phyloP scores from a whole-genome alignment of 106 monocot genomes.

The Iris macrosiphon region DNA sequence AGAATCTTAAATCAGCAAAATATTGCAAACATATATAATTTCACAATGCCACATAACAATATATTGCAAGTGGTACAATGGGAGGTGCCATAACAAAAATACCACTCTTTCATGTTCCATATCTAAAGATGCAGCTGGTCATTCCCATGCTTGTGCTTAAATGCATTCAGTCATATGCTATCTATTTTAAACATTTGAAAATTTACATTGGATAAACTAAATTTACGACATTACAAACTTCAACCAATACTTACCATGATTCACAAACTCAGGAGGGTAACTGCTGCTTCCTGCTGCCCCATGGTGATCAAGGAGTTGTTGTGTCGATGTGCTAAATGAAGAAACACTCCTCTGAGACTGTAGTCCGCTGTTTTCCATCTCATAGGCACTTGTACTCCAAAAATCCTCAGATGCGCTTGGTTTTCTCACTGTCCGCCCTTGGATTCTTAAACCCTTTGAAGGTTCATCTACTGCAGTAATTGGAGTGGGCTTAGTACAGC shows the following conservation, averaged over 20 bases:
- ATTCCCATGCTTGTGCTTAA: no score
- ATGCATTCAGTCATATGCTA: no score
- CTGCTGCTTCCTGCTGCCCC: slow-evolving; percentile 37
- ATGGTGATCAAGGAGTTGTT: slow-evolving; percentile 34
- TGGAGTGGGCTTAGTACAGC: slow-evolving; percentile 66
- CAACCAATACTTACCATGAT: slow-evolving; percentile 89
- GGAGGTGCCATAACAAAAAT: no score
- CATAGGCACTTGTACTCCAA: slow-evolving; percentile 82
- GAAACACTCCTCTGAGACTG: slow-evolving; percentile 81
- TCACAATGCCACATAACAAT: no score
- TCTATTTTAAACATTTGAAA: no score
- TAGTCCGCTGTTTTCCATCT: slow-evolving; percentile 78
- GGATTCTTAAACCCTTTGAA: slow-evolving; percentile 72
- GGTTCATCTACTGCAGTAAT: slow-evolving; percentile 81
- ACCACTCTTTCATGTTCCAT: no score
- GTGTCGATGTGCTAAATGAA: slow-evolving; percentile 61
- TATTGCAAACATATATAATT: no score
- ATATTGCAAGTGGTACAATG: no score
- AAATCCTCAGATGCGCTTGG: slow-evolving; percentile 61
- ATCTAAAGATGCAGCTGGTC: no score
- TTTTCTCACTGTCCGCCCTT: slow-evolving; percentile 50
- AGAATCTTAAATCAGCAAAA: no score
- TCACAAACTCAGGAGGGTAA: slow-evolving; percentile 56
- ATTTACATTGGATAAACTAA: background rate
- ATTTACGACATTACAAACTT: no score